Evolutionary conservation across 169 alveolate genomes (phyloP).

Genomic region (Theileria annulata): DNA sequence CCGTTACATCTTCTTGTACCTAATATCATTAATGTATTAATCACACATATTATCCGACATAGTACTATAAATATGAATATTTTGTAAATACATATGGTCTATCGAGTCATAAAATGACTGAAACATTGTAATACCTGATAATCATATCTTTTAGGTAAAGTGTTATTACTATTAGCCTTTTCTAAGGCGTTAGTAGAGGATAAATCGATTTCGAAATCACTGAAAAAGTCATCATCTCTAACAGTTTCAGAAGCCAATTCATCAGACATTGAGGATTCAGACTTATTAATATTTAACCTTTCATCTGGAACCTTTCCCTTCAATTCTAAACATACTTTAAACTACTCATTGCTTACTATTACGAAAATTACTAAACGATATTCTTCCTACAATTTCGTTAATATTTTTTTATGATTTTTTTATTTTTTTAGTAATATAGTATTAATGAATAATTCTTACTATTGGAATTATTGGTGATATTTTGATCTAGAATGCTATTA

Average conservation of each 20-base stretch:
- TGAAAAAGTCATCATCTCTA: constrained; percentile 15
- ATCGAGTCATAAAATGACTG: background rate
- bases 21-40: constrained; percentile 48
- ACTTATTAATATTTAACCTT: background rate
- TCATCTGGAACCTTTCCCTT: background rate
- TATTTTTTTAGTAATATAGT: background rate
- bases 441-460: constrained; percentile 15
- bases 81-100: too few relatives aligned
- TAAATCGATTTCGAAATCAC: constrained; percentile 3
- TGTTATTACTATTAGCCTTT: constrained; percentile 1
- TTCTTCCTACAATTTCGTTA: background rate
- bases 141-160: constrained; percentile 35
- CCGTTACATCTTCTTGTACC: constrained; percentile 84
- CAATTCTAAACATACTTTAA: constrained; percentile 1
- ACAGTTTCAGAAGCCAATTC: background rate
- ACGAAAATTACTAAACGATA: background rate
- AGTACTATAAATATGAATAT: too few relatives aligned
- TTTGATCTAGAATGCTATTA: constrained; percentile 57
- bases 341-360: background rate
- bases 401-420: constrained; percentile 2
- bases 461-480: constrained; percentile 36
- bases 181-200: constrained; percentile 16
- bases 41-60: too few relatives aligned
- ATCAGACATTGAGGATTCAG: background rate
- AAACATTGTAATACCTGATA: constrained; percentile 9